Evolutionary conservation across 352 stramenopile genomes (phyloP).

Genomic region (Phytophthora capsici): DNA sequence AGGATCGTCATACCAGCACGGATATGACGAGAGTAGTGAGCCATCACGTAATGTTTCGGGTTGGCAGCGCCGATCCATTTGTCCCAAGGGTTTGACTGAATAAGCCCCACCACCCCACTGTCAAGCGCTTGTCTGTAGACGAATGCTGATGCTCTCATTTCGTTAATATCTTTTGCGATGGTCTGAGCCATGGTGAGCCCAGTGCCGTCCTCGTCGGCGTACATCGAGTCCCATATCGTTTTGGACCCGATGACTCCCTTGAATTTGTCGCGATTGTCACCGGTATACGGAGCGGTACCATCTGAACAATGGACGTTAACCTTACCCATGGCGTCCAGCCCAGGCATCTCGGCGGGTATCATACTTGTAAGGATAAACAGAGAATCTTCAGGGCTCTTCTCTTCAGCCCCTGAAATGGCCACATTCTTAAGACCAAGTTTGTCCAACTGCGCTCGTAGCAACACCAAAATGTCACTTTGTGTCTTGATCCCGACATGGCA

Average conservation of each 20-base stretch:
- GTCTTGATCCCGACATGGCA: constrained; percentile 48
- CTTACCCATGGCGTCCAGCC: constrained; percentile 39
- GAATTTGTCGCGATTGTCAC: constrained; percentile 33
- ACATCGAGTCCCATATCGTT: constrained; percentile 52
- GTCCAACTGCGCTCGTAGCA: constrained; percentile 44
- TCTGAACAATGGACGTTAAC: constrained; percentile 54
- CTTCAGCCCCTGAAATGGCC: constrained; percentile 43
- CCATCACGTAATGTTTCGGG: constrained; percentile 52
- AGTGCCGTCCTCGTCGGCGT: constrained; percentile 43
- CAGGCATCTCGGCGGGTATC: neutral
- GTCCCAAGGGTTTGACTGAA: constrained; percentile 49
- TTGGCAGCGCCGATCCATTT: constrained; percentile 46
- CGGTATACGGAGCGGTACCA: constrained; percentile 42
- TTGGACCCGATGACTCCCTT: constrained; percentile 26
- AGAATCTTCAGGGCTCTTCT: constrained; percentile 42
- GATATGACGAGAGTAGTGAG: constrained; percentile 60
- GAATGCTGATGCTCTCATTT: constrained; percentile 47
- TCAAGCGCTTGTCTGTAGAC: constrained; percentile 60
- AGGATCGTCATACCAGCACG: constrained; percentile 48
- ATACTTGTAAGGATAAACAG: constrained; percentile 32
- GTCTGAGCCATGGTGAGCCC: constrained; percentile 48
- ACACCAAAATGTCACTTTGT: constrained; percentile 40
- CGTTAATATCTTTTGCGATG: constrained; percentile 53
- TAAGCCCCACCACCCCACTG: constrained; percentile 43
- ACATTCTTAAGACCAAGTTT: constrained; percentile 27